Evolutionary conservation across 2,329 filamentous ascomycete genomes (phyloP).

Genomic region (Nigrospora oryzae): DNA sequence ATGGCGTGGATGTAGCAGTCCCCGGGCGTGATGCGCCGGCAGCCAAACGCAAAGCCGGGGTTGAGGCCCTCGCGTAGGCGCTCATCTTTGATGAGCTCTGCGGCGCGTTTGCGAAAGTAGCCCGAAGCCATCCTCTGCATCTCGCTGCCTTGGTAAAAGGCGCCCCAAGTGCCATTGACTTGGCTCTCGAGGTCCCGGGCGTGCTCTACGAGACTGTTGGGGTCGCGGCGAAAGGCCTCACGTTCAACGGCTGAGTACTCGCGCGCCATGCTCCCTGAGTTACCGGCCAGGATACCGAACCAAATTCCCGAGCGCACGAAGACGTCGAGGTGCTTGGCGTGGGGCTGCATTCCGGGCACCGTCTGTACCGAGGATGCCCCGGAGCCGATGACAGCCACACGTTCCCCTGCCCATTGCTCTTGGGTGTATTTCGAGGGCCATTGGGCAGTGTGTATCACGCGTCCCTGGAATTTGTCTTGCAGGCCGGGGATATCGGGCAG

Average conservation of each 20-base stretch:
- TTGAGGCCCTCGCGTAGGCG: conserved; percentile 31
- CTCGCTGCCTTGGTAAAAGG: background rate
- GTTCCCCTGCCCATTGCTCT: conserved; percentile 31
- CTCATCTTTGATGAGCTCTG: conserved; percentile 14
- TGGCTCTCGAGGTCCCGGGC: background rate
- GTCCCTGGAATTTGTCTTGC: conserved; percentile 36
- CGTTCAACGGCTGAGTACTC: background rate
- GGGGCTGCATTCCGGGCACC: conserved; percentile 34
- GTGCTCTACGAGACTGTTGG: background rate
- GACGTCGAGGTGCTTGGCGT: conserved; percentile 10
- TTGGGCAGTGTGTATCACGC: conserved; percentile 43
- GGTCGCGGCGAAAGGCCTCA: background rate
- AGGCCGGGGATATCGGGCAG: conserved; percentile 45
- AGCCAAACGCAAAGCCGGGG: conserved; percentile 21
- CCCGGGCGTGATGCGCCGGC: conserved; percentile 21
- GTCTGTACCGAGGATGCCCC: conserved; percentile 48
- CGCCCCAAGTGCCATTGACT: background rate
- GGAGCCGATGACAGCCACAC: conserved; percentile 40
- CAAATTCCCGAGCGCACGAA: conserved; percentile 17
- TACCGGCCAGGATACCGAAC: conserved; percentile 14
- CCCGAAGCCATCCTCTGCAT: conserved; percentile 30
- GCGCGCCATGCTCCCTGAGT: conserved; percentile 17
- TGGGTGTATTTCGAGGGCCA: conserved; percentile 37
- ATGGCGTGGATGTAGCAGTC: conserved; percentile 21
- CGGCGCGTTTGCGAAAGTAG: conserved; percentile 26